Conservation (phyloP, 108 stramenopile species). For the Skeletonema menzelii region DNA sequence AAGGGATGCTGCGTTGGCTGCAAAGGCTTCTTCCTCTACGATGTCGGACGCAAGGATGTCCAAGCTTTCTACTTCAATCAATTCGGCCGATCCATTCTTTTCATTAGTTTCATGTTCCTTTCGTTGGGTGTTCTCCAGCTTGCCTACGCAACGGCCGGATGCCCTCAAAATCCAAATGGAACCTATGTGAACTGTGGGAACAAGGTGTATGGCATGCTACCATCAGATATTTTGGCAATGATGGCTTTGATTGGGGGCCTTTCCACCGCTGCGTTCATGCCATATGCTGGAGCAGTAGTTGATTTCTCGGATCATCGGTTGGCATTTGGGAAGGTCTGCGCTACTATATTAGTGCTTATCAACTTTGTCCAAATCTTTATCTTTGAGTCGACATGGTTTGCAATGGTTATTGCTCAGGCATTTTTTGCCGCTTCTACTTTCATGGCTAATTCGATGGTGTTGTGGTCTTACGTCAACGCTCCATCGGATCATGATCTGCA, state of each 20-base stretch:
- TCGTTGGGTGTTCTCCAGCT: slow-evolving; percentile 22
- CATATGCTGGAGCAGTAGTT: slow-evolving; percentile 37
- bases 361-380: slow-evolving; percentile 39
- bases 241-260: slow-evolving; percentile 49
- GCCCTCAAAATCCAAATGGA: slow-evolving; percentile 31
- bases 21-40: slow-evolving; percentile 31
- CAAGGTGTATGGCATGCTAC: slow-evolving; percentile 54
- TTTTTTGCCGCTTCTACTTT: slow-evolving; percentile 25
- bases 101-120: slow-evolving; percentile 33
- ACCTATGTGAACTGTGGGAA: slow-evolving; percentile 25
- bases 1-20: slow-evolving; percentile 11
- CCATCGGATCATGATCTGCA: slow-evolving; percentile 34
- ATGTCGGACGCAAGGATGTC: slow-evolving; percentile 6
- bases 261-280: slow-evolving; percentile 31
- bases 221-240: slow-evolving; percentile 54
- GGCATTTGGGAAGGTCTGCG: slow-evolving; percentile 20
- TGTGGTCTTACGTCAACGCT: slow-evolving; percentile 36
- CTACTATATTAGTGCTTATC: slow-evolving; percentile 7
- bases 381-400: slow-evolving; percentile 32
- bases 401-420: slow-evolving; percentile 28
- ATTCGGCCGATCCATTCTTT: slow-evolving; percentile 24
- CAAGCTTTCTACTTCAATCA: slow-evolving; percentile 39
- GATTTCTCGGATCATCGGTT: slow-evolving; percentile 34
- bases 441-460: slow-evolving; percentile 37
- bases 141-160: slow-evolving; percentile 17